Conservation (phyloP, 768 basidiomycete genomes). For the Phaeotremella fagi region DNA sequence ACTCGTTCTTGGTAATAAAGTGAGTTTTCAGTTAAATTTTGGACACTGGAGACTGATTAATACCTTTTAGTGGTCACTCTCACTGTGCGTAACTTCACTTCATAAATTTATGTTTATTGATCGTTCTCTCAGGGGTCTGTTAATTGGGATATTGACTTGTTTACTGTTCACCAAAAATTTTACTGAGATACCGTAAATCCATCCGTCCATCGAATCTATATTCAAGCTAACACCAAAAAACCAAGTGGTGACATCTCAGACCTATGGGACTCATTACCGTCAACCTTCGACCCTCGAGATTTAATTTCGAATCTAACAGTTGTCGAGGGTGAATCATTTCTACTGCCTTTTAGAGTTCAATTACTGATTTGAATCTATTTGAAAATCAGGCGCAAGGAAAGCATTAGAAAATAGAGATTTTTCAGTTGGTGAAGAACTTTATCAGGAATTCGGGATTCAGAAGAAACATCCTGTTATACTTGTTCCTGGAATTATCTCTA, state of each 20-base stretch:
- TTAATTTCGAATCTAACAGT: slow-evolving; percentile 39
- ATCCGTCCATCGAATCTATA: not conserved
- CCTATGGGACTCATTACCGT: slow-evolving; percentile 32
- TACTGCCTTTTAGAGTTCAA: not conserved
- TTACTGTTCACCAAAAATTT: slow-evolving; percentile 26
- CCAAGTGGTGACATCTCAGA: slow-evolving; percentile 34
- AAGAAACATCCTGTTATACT: slow-evolving; percentile 76
- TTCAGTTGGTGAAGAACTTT: slow-evolving; percentile 38
- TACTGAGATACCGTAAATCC: slow-evolving; percentile 28
- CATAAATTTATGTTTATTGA: slow-evolving; percentile 15
- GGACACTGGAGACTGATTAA: not conserved
- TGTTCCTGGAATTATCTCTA: slow-evolving; percentile 86
- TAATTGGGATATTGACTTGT: slow-evolving; percentile 26
- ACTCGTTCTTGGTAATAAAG: slow-evolving; percentile 43
- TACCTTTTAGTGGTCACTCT: not conserved
- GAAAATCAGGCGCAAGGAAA: slow-evolving; percentile 36
- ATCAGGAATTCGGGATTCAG: slow-evolving; percentile 42
- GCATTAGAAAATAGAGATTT: slow-evolving; percentile 46
- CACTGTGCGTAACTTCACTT: slow-evolving; percentile 40
- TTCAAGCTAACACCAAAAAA: not conserved
- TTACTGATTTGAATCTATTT: not conserved
- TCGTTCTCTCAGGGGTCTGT: slow-evolving; percentile 24
- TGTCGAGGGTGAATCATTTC: slow-evolving; percentile 24
- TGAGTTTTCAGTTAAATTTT: slow-evolving; percentile 12
- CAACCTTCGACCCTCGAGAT: slow-evolving; percentile 35